Evolutionary conservation across 352 stramenopile genomes (phyloP), one percentile per base, ranked within the genome.

Genomic region (Phytophthora pini): DNA sequence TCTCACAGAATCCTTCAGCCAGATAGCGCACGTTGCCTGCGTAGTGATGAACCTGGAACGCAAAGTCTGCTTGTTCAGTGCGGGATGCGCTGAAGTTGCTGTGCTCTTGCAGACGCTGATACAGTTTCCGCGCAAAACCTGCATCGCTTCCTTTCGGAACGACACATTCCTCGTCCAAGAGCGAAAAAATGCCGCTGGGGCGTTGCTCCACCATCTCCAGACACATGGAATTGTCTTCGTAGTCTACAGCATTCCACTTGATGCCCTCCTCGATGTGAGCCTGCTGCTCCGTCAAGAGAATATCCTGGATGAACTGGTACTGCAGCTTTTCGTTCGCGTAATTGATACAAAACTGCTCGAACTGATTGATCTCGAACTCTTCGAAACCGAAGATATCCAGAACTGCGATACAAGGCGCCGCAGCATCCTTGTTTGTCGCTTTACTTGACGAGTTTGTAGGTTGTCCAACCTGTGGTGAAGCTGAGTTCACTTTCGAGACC

Each of bases 361-460:
- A 88, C 49, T 82, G 76, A 68, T 97, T 97, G 20, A 82, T 55
- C 3, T 90, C 72, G 58, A 97, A 97, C 55, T 89, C 83, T 69
- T 97, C 90, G 60, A 97, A 97, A 4, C 90, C 90, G 41, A 97
- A 97, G 34, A 97, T 97, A 70, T 97, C 90, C 24, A 97, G 63
- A 11, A 97, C 77, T 3, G 88, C 88, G 43, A 97, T 96, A 20
- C 77, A 94, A 0, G 72, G 73, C 15, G 40, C 26, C 26, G 67
- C 53, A 13, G 68, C 54, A 22, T 70, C 58, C 15, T 50, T 73
- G 34, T 50, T 63, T 60, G 29, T 36, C 29, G 50, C 5, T 68
- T 60, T 65, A 36, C 22, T 52, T 51, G 38, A 34, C 51, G 61
- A 9, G 36, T 27, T 52, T 1, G 54, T 38, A 12, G 50, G 17